Base-by-base conservation (phyloP, 495 filamentous ascomycete species). In the Thermothielavioides terrestris region DNA sequence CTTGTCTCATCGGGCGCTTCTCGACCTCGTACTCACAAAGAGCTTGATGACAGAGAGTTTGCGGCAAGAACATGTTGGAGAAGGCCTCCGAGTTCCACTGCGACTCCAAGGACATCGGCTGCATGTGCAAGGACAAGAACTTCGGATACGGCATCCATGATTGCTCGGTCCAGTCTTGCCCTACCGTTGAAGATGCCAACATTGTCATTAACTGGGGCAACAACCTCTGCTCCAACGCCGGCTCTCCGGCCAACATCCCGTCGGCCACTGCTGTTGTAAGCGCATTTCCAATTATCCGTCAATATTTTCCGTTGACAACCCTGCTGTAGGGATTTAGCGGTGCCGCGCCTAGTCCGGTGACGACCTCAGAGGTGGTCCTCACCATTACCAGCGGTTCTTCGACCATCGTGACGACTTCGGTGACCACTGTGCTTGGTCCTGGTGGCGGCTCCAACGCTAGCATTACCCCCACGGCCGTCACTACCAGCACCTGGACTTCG, bases 71-170 rank as follows among this genome's bases (percentile, higher is more conserved):
- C 75, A 89, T 92, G 85, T 68, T 83, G 52, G 65, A 49, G 49
- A 72, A 80, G 70, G 80, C 83, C 46, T 51, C 56, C 10, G 53
- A 66, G n/a, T 73, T 89, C 49, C 78, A 78, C 42, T 94, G 88
- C 69, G 38, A 23, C 10, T 18, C 52, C 15, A 27, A 56, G 12
- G 77, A 89, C 64, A 46, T 76, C 30, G 58, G 60, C 31, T 94
- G 88, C 73, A 77, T 90, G 39, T 94, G 88, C 78, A 73, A 68
- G 34, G 77, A 78, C 51, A 41, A 58, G 31, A 59, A 88, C 75
- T 94, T 89, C 67, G 63, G 66, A 51, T 85, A 80, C 60, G 88
- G 88, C 61, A 72, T 94, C 51, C 83, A 79, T 40, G 88, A 94
- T 70, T 94, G 88, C 76, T 77, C 85, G 43, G 64, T 70, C 48